phyloP scores from a whole-genome alignment of 345 rosid species.

The Eucalyptus pauciflora region DNA sequence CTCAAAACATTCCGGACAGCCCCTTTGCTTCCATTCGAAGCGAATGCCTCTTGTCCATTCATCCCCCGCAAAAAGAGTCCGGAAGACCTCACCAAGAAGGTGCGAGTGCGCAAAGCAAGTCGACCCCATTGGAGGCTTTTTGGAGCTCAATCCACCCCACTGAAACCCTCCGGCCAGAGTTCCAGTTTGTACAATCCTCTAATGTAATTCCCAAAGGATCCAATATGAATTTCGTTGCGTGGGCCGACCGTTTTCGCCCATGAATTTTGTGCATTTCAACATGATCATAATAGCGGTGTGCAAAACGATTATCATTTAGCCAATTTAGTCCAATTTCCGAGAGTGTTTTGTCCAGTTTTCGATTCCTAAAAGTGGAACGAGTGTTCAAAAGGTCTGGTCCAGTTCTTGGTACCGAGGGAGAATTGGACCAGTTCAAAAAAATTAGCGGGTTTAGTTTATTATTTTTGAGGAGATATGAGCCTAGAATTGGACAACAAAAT shows the following conservation, averaged over 20 bases:
- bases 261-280: too few species aligned
- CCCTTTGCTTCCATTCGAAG: background rate
- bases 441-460: too few species aligned
- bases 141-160: background rate
- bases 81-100: background rate
- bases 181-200: background rate
- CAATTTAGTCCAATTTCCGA: accelerated
- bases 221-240: background rate
- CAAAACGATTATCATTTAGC: too few species aligned
- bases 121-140: background rate
- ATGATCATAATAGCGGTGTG: too few species aligned
- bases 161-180: background rate
- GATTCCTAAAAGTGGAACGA: too few species aligned
- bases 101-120: background rate
- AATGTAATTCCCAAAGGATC: background rate
- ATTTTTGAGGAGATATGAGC: too few species aligned
- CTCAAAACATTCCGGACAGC: background rate
- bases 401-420: too few species aligned
- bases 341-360: too few species aligned
- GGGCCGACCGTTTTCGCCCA: too few species aligned
- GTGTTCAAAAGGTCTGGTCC: accelerated
- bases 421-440: too few species aligned
- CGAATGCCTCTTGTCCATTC: background rate
- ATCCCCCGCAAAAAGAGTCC: background rate
- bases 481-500: too few species aligned